Percentiles rank a stretch among this genome's conserved stretches.
Conservation (phyloP, 2,329 filamentous ascomycete species). For the Corynespora cassiicola region DNA sequence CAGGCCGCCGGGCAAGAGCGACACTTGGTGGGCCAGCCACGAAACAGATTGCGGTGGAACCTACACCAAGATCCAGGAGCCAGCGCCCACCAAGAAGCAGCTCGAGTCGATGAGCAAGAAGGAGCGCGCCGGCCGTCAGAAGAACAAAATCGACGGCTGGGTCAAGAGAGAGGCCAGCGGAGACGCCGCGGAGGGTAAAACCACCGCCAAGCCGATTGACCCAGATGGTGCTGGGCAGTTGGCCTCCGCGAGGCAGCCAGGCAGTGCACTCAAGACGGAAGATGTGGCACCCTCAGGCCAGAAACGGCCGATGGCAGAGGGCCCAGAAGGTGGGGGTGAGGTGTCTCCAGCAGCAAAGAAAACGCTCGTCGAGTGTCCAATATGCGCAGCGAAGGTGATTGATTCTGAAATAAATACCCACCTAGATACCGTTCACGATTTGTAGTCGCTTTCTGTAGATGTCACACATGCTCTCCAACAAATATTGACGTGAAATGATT, state of each 20-base stretch:
- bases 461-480: no score
- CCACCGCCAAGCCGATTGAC: slow-evolving; percentile 10
- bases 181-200: slow-evolving; percentile 15
- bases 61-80: slow-evolving; percentile 51
- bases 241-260: not conserved
- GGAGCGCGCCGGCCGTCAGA: slow-evolving; percentile 51
- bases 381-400: slow-evolving; percentile 39
- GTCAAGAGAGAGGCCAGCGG: slow-evolving; percentile 29
- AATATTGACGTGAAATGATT: no score
- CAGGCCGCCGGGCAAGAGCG: slow-evolving; percentile 48
- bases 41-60: slow-evolving; percentile 49
- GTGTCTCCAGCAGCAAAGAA: slow-evolving; percentile 20
- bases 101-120: slow-evolving; percentile 45
- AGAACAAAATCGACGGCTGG: slow-evolving; percentile 53
- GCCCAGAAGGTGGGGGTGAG: slow-evolving; percentile 14
- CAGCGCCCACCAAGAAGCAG: slow-evolving; percentile 51
- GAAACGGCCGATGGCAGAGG: slow-evolving; percentile 23
- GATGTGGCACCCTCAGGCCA: slow-evolving; percentile 17
- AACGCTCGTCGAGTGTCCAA: slow-evolving; percentile 46
- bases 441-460: no score
- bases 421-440: slow-evolving; percentile 45
- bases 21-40: slow-evolving; percentile 51
- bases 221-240: slow-evolving; percentile 15
- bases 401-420: slow-evolving; percentile 48
- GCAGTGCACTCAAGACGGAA: no score